Percentiles rank a stretch among this genome's conserved stretches.
phyloP scores from a whole-genome alignment of 164 flowering plant genomes.

The Pachysandra terminalis region DNA sequence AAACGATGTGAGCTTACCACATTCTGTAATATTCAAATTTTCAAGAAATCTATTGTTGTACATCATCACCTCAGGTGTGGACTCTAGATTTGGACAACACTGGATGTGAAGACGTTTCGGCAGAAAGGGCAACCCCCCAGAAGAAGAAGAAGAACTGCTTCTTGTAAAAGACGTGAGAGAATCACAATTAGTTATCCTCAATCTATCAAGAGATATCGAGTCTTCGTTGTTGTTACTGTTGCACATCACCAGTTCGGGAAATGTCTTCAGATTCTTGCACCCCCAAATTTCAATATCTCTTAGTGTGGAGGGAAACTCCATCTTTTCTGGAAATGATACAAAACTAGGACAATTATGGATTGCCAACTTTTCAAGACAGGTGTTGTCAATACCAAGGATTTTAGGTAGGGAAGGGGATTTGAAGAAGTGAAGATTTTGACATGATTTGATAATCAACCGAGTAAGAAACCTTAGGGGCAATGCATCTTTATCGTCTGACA shows the following conservation, averaged over 20 bases:
- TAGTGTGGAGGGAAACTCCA: slow-evolving; percentile 6
- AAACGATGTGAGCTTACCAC: no score
- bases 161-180: slow-evolving; percentile 15
- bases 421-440: no score
- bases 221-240: background rate
- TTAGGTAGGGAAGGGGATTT: no score
- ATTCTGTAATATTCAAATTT: no score
- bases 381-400: no score
- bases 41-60: no score
- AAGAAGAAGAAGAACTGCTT: background rate
- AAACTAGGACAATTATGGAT: no score
- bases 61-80: no score
- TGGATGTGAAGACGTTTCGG: no score
- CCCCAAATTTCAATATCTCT: slow-evolving; percentile 2
- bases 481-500: slow-evolving; percentile 1
- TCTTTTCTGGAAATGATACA: no score
- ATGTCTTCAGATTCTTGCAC: slow-evolving; percentile 9
- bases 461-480: background rate
- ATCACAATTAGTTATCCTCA: slow-evolving; percentile 16
- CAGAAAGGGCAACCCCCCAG: slow-evolving; percentile 6
- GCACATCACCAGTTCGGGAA: slow-evolving; percentile 13
- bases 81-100: no score
- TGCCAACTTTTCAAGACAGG: no score
- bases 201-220: slow-evolving; percentile 1
- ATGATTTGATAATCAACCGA: background rate